Evolutionary conservation across 1,284 basidiomycete genomes (phyloP).

Genomic region (Microbotryum saponariae): DNA sequence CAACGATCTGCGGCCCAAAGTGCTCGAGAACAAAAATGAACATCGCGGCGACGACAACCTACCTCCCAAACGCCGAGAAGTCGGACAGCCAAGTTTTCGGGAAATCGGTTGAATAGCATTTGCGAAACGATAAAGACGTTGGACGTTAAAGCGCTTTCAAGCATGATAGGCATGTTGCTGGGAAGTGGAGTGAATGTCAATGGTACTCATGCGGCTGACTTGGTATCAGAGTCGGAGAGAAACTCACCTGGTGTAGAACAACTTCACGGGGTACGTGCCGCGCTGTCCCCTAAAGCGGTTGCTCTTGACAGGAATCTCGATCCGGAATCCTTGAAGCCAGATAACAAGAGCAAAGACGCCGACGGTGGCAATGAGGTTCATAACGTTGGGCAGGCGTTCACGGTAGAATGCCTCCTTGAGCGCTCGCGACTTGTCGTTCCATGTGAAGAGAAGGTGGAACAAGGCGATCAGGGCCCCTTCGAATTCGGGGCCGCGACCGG

Average conservation of each 20-base stretch:
- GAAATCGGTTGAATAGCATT: slow-evolving; percentile 88
- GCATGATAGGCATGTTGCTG: slow-evolving; percentile 99
- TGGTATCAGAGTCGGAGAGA: background rate
- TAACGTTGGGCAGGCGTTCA: slow-evolving; percentile 91
- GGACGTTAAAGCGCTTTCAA: slow-evolving; percentile 84
- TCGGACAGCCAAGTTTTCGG: slow-evolving; percentile 78
- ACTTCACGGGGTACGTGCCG: slow-evolving; percentile 91
- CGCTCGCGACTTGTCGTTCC: slow-evolving; percentile 96
- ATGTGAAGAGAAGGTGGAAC: slow-evolving; percentile 96
- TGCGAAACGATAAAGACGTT: slow-evolving; percentile 96
- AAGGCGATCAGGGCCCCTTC: slow-evolving; percentile 93
- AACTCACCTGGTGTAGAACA: slow-evolving; percentile 72
- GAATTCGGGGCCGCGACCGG: slow-evolving; percentile 94
- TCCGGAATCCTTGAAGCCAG: slow-evolving; percentile 96
- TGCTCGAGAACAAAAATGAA: background rate
- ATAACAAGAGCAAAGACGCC: slow-evolving; percentile 91
- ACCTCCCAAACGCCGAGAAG: slow-evolving; percentile 96
- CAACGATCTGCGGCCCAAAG: slow-evolving; percentile 4
- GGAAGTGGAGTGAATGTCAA: background rate
- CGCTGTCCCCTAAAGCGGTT: slow-evolving; percentile 93
- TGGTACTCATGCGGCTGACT: background rate
- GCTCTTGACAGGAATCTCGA: slow-evolving; percentile 97
- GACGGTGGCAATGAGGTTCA: slow-evolving; percentile 91
- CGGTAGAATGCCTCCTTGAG: slow-evolving; percentile 98
- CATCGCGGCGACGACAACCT: slow-evolving; percentile 33